Conservation (phyloP, 305 asterid genomes). For the Fraxinus sp. region DNA sequence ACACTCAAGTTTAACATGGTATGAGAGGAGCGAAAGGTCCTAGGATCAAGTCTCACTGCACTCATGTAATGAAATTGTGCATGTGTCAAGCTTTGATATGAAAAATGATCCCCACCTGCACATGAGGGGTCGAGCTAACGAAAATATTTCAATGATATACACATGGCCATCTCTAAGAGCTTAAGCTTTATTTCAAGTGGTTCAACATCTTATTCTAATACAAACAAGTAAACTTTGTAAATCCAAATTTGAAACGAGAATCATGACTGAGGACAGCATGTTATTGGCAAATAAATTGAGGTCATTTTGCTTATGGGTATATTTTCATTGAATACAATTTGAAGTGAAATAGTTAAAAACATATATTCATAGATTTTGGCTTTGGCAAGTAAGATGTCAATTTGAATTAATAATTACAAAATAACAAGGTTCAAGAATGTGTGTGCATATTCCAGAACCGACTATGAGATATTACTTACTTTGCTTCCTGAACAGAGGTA, state of each 20-base stretch:
- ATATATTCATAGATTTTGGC: conserved; percentile 1
- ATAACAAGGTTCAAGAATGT: background rate
- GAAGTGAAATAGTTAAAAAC: conserved; percentile 4
- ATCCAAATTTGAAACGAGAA: conserved; percentile 14
- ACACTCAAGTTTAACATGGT: background rate
- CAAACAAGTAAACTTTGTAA: conserved; percentile 8
- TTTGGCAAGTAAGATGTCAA: conserved; percentile 18
- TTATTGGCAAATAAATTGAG: conserved; percentile 8
- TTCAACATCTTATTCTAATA: background rate
- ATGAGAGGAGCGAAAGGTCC: background rate
- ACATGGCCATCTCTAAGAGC: background rate
- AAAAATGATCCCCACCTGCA: background rate
- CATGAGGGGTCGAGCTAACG: background rate
- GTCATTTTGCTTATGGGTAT: background rate
- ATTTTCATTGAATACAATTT: background rate
- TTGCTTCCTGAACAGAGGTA: conserved; percentile 91
- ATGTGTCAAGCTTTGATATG: background rate
- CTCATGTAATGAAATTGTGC: background rate
- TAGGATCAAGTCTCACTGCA: background rate
- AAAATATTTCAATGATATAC: background rate
- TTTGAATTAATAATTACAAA: conserved; percentile 11
- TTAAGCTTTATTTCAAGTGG: background rate
- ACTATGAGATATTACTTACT: conserved; percentile 44
- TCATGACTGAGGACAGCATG: conserved; percentile 3
- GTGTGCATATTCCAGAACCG: too few species aligned